These are phyloP conservation scores for Effrenium voratum DNA, from an alignment of 73 alveolate genomes.

Conservation along the genomic window DNA sequence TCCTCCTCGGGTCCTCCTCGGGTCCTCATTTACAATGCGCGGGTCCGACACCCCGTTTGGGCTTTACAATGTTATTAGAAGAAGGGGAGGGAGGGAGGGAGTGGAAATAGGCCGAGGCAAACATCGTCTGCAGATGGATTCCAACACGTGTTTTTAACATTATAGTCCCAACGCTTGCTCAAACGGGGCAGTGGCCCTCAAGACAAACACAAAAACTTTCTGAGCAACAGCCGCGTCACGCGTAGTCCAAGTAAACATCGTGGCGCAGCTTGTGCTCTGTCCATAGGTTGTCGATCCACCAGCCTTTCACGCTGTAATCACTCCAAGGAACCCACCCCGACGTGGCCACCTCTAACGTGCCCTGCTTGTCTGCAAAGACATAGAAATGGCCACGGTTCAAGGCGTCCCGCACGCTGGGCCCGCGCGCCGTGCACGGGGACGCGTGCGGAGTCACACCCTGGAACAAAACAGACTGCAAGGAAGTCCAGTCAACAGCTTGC, in stretches of 20 bases:
- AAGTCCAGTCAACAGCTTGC: background rate
- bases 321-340: background rate
- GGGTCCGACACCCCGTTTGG: constrained; percentile 23
- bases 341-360: constrained; percentile 2
- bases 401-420: constrained; percentile 1
- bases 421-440: background rate
- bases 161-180: background rate
- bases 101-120: background rate
- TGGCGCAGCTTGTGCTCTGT: background rate
- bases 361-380: background rate
- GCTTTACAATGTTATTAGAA: background rate
- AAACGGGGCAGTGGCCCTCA: background rate
- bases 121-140: too few relatives aligned
- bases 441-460: background rate
- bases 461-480: background rate
- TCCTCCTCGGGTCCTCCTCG: constrained; percentile 6
- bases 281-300: background rate
- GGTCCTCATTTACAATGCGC: background rate
- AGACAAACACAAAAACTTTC: background rate
- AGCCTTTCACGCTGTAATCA: constrained; percentile 3
- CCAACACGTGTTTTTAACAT: too few relatives aligned
- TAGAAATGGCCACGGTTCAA: background rate
- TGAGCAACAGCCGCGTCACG: too few relatives aligned
- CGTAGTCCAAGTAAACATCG: background rate
- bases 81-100: background rate